Evolutionary conservation across 495 filamentous ascomycete species (phyloP).

Genomic region (Penicillium crystallinum): DNA sequence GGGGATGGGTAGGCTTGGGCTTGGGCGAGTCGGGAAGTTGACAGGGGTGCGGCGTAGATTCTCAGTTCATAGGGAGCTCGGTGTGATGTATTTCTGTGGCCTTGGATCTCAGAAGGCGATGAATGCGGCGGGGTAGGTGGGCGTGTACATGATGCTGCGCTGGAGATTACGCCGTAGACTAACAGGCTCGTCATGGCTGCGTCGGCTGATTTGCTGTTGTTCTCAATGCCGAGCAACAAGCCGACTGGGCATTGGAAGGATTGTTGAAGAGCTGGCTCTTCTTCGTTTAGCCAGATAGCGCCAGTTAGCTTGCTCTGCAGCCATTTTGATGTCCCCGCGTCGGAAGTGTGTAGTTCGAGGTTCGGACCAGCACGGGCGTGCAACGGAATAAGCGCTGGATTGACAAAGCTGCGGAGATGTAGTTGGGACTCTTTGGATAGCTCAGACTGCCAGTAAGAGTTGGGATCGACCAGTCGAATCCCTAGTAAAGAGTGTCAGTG

Average conservation of each 20-base stretch:
- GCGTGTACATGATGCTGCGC: slow-evolving; percentile 22
- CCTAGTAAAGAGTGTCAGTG: slow-evolving; percentile 22
- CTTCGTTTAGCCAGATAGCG: slow-evolving; percentile 33
- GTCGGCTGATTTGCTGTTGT: slow-evolving; percentile 15
- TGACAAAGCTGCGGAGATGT: slow-evolving; percentile 40
- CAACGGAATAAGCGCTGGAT: slow-evolving; percentile 44
- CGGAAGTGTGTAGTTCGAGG: slow-evolving; percentile 39
- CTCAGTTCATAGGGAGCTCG: slow-evolving; percentile 28
- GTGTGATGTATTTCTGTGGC: background rate
- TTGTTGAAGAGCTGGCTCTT: slow-evolving; percentile 28
- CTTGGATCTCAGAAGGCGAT: slow-evolving; percentile 31
- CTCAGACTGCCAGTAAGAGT: slow-evolving; percentile 36
- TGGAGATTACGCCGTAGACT: slow-evolving; percentile 47
- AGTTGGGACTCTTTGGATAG: slow-evolving; percentile 34
- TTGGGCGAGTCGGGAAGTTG: slow-evolving; percentile 28
- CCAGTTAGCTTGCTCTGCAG: slow-evolving; percentile 32
- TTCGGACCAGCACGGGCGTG: slow-evolving; percentile 48
- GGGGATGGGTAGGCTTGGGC: slow-evolving; percentile 33
- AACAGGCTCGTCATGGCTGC: slow-evolving; percentile 47
- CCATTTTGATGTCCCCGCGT: slow-evolving; percentile 39
- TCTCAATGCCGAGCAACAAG: slow-evolving; percentile 32
- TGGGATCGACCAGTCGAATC: slow-evolving; percentile 35
- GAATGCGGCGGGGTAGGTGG: slow-evolving; percentile 47
- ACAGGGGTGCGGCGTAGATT: slow-evolving; percentile 40
- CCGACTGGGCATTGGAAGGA: slow-evolving; percentile 39